These are phyloP conservation scores for Syzygium oleosum DNA, from an alignment of 345 rosid genomes.

Conservation along the genomic window DNA sequence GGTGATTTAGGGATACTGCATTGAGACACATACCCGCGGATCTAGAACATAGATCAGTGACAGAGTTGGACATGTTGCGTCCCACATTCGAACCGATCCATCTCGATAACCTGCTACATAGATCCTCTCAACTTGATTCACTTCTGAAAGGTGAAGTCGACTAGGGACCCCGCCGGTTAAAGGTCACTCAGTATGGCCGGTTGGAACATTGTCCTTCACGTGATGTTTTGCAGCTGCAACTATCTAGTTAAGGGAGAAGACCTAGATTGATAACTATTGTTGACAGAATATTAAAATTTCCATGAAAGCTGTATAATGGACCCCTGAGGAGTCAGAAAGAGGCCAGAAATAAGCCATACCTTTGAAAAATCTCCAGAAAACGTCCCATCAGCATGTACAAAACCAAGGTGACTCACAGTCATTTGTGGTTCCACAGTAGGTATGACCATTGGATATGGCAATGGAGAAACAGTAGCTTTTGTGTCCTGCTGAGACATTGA, in stretches of 20 bases:
- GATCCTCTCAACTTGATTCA: constrained; percentile 49
- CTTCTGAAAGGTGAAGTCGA: constrained; percentile 29
- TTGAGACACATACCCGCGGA: constrained; percentile 32
- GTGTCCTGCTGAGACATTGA: constrained; percentile 39
- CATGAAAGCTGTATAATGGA: background rate
- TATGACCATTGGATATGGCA: constrained; percentile 44
- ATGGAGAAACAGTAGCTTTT: constrained; percentile 29
- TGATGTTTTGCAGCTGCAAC: constrained; percentile 45
- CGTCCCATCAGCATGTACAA: constrained; percentile 24
- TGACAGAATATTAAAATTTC: background rate
- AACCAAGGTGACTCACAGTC: constrained; percentile 42
- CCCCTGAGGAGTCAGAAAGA: background rate
- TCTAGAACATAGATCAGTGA: constrained; percentile 42
- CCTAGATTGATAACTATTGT: constrained; percentile 4
- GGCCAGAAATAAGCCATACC: constrained; percentile 27
- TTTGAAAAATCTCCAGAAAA: constrained; percentile 40
- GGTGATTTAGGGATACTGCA: background rate
- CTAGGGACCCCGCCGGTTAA: constrained; percentile 72
- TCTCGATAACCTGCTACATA: constrained; percentile 81
- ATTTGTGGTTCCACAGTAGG: constrained; percentile 54
- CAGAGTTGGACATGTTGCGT: constrained; percentile 61
- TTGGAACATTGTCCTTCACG: constrained; percentile 20
- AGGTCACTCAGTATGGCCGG: constrained; percentile 51
- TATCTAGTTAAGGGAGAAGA: constrained; percentile 35
- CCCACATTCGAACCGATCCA: constrained; percentile 79